phyloP scores from a whole-genome alignment of 352 stramenopile species.

The Phytophthora cajani region DNA sequence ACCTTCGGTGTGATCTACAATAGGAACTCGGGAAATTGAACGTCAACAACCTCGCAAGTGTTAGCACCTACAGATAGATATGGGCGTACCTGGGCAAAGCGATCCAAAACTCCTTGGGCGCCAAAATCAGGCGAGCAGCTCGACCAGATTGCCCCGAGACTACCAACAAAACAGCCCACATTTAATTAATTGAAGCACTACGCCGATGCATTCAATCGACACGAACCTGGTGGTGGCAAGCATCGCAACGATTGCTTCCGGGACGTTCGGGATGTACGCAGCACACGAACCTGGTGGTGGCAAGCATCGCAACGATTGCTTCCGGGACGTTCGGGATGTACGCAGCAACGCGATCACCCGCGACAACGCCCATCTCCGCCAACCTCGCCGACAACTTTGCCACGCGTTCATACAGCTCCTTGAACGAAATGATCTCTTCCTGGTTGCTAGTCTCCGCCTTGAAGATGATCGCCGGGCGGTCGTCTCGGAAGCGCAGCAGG shows the following conservation, averaged over 20 bases:
- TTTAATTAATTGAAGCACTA: background rate
- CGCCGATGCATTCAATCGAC: background rate
- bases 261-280: conserved; percentile 74
- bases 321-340: conserved; percentile 80
- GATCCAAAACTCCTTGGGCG: conserved; percentile 80
- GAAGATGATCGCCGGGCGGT: conserved; percentile 77
- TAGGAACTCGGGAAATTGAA: background rate
- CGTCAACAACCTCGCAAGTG: background rate
- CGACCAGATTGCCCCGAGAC: conserved; percentile 73
- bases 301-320: conserved; percentile 78
- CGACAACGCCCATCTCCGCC: conserved; percentile 49
- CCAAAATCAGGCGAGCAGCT: conserved; percentile 90
- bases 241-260: conserved; percentile 79
- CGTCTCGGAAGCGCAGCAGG: conserved; percentile 74
- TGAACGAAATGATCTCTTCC: conserved; percentile 64
- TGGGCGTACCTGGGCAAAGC: conserved; percentile 66
- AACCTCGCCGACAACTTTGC: conserved; percentile 53
- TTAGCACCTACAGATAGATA: background rate
- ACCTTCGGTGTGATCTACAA: conserved; percentile 75
- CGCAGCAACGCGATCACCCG: conserved; percentile 68
- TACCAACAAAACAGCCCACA: background rate
- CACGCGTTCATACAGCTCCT: conserved; percentile 70
- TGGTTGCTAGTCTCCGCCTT: conserved; percentile 74
- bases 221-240: conserved; percentile 59
- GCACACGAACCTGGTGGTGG: no score